Percentiles rank a stretch among this genome's conserved stretches.
Evolutionary conservation across 2,329 filamentous ascomycete genomes (phyloP).

Genomic region (Microdochium bolleyi): DNA sequence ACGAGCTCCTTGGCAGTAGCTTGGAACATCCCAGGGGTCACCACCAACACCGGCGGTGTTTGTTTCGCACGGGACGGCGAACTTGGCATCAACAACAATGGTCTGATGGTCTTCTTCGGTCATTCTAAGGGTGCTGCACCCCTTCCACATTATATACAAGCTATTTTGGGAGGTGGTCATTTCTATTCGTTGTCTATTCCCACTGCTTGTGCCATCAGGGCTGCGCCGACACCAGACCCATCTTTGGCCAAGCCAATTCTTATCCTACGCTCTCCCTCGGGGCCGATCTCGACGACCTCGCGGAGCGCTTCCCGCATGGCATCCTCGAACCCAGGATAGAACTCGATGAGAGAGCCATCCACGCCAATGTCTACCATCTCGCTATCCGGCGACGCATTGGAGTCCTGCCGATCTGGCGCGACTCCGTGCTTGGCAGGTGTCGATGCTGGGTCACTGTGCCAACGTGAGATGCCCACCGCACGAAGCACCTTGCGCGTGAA

Average conservation of each 20-base stretch:
- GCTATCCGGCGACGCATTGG: slow-evolving; percentile 80
- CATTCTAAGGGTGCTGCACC: too few relatives aligned
- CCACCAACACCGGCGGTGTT: neutral
- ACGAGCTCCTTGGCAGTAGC: neutral
- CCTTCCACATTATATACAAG: too few relatives aligned
- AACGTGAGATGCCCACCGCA: slow-evolving; percentile 68
- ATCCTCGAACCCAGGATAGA: slow-evolving; percentile 62
- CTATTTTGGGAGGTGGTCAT: too few relatives aligned
- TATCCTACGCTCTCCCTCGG: slow-evolving; percentile 53
- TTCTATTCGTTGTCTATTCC: slow-evolving; percentile 5
- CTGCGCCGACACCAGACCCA: slow-evolving; percentile 64
- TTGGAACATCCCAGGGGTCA: neutral
- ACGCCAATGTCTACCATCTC: slow-evolving; percentile 59
- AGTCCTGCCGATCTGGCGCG: slow-evolving; percentile 77
- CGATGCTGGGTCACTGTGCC: slow-evolving; percentile 85
- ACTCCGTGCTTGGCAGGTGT: slow-evolving; percentile 75
- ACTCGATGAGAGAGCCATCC: slow-evolving; percentile 64
- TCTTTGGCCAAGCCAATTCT: slow-evolving; percentile 67
- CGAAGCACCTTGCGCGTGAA: slow-evolving; percentile 50
- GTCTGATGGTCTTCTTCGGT: too few relatives aligned
- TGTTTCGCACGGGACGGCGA: neutral
- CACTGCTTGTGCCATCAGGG: slow-evolving; percentile 48
- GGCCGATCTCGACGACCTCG: slow-evolving; percentile 53
- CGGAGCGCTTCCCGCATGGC: slow-evolving; percentile 56
- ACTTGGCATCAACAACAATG: neutral